These are phyloP conservation scores for Biscogniauxia sp. DNA, from an alignment of 2,329 filamentous ascomycete genomes.

Conservation along the genomic window DNA sequence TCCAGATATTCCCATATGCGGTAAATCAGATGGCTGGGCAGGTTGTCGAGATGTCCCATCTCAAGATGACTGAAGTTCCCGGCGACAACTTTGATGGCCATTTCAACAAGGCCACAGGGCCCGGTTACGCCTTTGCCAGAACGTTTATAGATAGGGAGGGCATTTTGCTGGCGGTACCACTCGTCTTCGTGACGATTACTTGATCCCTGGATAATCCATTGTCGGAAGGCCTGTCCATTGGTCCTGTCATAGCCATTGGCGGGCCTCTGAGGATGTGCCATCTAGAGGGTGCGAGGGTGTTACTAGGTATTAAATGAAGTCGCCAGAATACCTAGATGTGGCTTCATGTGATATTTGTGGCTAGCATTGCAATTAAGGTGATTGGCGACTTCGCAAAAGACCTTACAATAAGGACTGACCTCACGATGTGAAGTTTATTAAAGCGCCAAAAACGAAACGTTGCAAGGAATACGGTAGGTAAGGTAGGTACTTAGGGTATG, in stretches of 20 bases:
- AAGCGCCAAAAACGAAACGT: too few species aligned
- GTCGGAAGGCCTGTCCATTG: slow-evolving; percentile 37
- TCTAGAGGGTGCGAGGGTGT: neutral
- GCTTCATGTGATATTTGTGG: too few species aligned
- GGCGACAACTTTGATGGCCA: slow-evolving; percentile 37
- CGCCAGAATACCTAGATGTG: too few species aligned
- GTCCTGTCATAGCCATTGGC: slow-evolving; percentile 28
- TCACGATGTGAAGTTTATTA: too few species aligned
- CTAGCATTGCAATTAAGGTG: too few species aligned
- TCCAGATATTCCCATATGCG: slow-evolving; percentile 41
- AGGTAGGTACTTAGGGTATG: too few species aligned
- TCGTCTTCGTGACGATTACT: slow-evolving; percentile 23
- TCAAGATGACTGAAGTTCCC: slow-evolving; percentile 37
- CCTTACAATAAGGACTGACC: too few species aligned
- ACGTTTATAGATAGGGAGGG: slow-evolving; percentile 25
- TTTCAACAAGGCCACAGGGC: slow-evolving; percentile 38
- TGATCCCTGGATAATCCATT: slow-evolving; percentile 35
- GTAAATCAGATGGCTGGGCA: slow-evolving; percentile 37
- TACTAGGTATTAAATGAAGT: too few species aligned
- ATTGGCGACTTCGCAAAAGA: too few species aligned
- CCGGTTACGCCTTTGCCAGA: slow-evolving; percentile 28
- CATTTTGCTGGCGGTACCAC: slow-evolving; percentile 36
- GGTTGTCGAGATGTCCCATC: slow-evolving; percentile 31
- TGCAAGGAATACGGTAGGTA: too few species aligned
- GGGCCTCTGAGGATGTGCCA: neutral